A percentile compares a stretch with the other conserved stretches of the same genome.
Evolutionary conservation across 1,284 basidiomycete species (phyloP).

Genomic region (Coriolopsis trogii): DNA sequence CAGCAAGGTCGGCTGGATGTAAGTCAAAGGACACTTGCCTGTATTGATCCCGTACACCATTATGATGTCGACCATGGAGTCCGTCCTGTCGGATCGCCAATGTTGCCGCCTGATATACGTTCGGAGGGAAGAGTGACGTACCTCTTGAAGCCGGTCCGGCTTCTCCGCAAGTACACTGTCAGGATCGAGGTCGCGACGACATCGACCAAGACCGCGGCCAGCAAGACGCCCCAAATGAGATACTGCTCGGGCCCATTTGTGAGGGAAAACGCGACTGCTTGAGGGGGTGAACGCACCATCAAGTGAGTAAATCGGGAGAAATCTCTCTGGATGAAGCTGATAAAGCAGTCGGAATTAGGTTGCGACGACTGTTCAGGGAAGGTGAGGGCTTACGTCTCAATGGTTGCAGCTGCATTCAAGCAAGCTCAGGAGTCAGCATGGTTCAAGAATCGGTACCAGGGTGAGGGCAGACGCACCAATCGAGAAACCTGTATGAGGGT

Average conservation of each 20-base stretch:
- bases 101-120: too few relatives aligned
- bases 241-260: not conserved
- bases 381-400: too few relatives aligned
- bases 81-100: too few relatives aligned
- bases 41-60: conserved; percentile 12
- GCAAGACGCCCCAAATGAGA: not conserved
- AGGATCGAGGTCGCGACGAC: not conserved
- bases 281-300: not conserved
- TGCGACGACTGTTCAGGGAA: too few relatives aligned
- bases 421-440: too few relatives aligned
- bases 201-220: not conserved
- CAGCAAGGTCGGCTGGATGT: too few relatives aligned
- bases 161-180: conserved; percentile 1
- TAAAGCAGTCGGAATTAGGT: too few relatives aligned
- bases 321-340: not conserved
- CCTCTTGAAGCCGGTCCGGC: conserved; percentile 4
- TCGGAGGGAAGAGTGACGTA: not conserved
- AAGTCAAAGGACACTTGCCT: not conserved
- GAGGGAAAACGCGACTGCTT: not conserved
- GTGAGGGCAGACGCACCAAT: too few relatives aligned
- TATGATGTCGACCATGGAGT: not conserved
- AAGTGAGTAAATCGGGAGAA: not conserved
- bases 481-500: too few relatives aligned
- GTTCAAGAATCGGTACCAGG: too few relatives aligned
- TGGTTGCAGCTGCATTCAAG: too few relatives aligned